These are phyloP conservation scores for Zelonia costaricensis DNA, from an alignment of 208 protist species.

Conservation along the genomic window DNA sequence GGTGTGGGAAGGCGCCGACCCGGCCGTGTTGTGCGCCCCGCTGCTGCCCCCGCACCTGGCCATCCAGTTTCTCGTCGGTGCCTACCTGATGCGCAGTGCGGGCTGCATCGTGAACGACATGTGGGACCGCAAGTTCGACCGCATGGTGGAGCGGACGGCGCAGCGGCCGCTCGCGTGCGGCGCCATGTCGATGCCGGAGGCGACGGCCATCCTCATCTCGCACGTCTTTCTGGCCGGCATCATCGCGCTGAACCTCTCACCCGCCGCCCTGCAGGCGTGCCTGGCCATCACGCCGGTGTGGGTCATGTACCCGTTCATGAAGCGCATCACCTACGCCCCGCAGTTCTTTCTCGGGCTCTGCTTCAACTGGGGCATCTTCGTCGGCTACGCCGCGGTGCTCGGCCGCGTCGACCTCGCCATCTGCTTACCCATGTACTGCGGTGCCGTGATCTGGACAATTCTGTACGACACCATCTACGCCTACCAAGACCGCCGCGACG, in stretches of 20 bases:
- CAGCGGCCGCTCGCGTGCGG: conserved; percentile 67
- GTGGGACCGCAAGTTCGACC: conserved; percentile 80
- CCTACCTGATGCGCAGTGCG: conserved; percentile 80
- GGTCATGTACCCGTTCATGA: conserved; percentile 84
- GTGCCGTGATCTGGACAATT: conserved; percentile 72
- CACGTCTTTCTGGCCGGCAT: conserved; percentile 47
- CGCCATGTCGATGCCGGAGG: conserved; percentile 54
- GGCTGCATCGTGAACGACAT: conserved; percentile 89
- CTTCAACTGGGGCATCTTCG: conserved; percentile 89
- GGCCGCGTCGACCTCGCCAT: conserved; percentile 71
- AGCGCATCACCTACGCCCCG: conserved; percentile 77
- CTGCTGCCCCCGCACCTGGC: conserved; percentile 80
- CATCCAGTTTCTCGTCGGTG: conserved; percentile 59
- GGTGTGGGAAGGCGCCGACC: conserved; percentile 87
- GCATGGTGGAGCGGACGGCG: conserved; percentile 70
- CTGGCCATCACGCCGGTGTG: conserved; percentile 68
- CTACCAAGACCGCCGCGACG: conserved; percentile 76
- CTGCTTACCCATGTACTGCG: conserved; percentile 74
- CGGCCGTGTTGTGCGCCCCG: conserved; percentile 68
- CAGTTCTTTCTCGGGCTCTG: conserved; percentile 80
- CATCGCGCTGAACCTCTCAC: conserved; percentile 71
- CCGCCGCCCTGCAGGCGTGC: conserved; percentile 49
- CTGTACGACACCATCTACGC: conserved; percentile 88
- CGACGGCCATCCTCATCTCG: conserved; percentile 39
- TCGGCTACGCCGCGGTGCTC: conserved; percentile 84